A percentile compares a stretch with the other conserved stretches of the same genome.
These are phyloP conservation scores for Filosporella fistucella DNA, from an alignment of 495 filamentous ascomycete genomes.

Conservation along the genomic window DNA sequence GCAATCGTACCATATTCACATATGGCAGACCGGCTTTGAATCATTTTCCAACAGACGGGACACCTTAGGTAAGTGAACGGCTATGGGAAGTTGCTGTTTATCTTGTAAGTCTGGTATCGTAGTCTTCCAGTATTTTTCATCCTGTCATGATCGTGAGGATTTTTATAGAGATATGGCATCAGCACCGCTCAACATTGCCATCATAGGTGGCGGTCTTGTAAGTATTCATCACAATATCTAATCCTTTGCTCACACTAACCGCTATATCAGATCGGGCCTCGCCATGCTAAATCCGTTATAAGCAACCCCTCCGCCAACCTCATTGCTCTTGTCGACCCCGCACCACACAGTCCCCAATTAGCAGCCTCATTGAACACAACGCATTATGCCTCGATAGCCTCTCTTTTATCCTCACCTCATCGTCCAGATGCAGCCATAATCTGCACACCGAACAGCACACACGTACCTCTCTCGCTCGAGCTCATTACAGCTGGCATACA, in stretches of 20 bases:
- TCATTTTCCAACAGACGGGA: too few relatives aligned
- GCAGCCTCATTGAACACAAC: constrained; percentile 28
- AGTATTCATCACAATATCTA: too few relatives aligned
- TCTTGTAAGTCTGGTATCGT: too few relatives aligned
- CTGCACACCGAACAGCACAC: constrained; percentile 56
- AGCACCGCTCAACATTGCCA: constrained; percentile 34
- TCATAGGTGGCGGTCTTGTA: constrained; percentile 53
- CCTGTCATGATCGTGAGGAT: too few relatives aligned
- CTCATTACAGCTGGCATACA: constrained; percentile 45
- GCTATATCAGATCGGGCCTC: too few relatives aligned
- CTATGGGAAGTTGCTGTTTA: too few relatives aligned
- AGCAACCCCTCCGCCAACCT: constrained; percentile 41
- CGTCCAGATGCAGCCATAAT: constrained; percentile 51
- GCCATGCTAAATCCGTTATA: constrained; percentile 48
- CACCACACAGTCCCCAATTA: constrained; percentile 18
- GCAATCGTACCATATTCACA: too few relatives aligned
- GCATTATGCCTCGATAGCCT: constrained; percentile 32
- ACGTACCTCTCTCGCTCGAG: constrained; percentile 45
- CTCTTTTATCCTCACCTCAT: constrained; percentile 34
- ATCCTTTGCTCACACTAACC: too few relatives aligned
- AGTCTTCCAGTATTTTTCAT: too few relatives aligned
- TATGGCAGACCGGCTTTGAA: too few relatives aligned
- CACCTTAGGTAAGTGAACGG: too few relatives aligned
- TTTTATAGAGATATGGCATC: too few relatives aligned
- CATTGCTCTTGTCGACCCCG: constrained; percentile 44